Percentiles rank a stretch among this genome's conserved stretches.
These are phyloP conservation scores for Herpetomonas tarakana DNA, from an alignment of 208 protist genomes.

Conservation along the genomic window DNA sequence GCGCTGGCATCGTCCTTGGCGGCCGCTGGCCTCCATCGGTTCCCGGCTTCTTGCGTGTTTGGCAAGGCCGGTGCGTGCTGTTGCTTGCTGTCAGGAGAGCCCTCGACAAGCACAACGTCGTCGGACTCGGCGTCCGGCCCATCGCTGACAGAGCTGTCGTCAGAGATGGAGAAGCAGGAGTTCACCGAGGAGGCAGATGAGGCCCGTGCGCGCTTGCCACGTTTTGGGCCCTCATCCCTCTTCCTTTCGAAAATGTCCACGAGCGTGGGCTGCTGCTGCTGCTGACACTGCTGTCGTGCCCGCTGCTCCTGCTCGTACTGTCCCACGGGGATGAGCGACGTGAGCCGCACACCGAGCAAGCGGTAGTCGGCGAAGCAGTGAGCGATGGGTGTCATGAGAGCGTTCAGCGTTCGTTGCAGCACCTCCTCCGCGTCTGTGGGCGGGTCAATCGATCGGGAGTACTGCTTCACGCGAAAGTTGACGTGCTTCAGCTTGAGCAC, in stretches of 20 bases:
- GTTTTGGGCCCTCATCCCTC: too few species aligned
- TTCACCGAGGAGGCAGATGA: background rate
- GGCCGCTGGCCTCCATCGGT: too few species aligned
- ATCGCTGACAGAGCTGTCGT: too few species aligned
- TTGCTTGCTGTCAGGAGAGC: too few species aligned
- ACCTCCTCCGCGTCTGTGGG: conserved; percentile 45
- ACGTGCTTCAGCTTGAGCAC: conserved; percentile 73
- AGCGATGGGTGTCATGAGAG: conserved; percentile 51
- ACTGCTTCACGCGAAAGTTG: conserved; percentile 69
- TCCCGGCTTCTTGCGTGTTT: too few species aligned
- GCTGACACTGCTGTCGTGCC: background rate
- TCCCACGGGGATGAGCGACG: conserved; percentile 37
- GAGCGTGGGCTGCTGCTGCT: conserved; percentile 15
- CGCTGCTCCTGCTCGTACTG: conserved; percentile 11
- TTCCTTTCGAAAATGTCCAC: background rate
- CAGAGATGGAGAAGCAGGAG: background rate
- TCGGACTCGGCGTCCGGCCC: too few species aligned
- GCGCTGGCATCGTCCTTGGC: too few species aligned
- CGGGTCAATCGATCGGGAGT: conserved; percentile 38
- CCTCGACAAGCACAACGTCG: too few species aligned
- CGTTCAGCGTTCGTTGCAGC: conserved; percentile 50
- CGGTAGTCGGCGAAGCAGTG: conserved; percentile 50
- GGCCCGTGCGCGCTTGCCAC: too few species aligned
- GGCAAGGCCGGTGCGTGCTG: too few species aligned
- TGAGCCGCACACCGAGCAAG: conserved; percentile 66